Percentiles rank a stretch among this genome's conserved stretches.
phyloP scores from a whole-genome alignment of 1,284 basidiomycete species.

The Austroboletus niveus region DNA sequence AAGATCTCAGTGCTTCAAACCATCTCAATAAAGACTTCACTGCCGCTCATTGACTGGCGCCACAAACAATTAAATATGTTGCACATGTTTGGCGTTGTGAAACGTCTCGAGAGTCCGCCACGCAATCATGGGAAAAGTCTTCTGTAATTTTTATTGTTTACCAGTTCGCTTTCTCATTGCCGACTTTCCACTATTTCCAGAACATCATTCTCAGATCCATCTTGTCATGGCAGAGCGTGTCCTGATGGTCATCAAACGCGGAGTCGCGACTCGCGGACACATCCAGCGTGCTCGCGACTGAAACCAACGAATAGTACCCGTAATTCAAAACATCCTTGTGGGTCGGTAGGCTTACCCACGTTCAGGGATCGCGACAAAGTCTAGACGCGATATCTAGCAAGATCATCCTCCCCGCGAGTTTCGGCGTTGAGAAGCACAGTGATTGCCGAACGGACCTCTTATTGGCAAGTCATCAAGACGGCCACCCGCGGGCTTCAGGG shows the following conservation, averaged over 20 bases:
- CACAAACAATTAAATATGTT: no score
- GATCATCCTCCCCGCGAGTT: neutral
- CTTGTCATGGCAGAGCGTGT: no score
- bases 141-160: no score
- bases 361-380: slow-evolving; percentile 1
- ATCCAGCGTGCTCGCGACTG: neutral
- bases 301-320: neutral
- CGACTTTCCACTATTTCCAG: no score
- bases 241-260: neutral
- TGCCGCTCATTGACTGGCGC: no score
- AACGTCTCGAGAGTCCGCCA: no score
- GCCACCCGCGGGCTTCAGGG: neutral
- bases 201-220: no score
- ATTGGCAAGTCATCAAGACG: neutral
- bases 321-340: neutral
- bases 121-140: no score
- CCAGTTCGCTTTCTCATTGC: no score
- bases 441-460: neutral
- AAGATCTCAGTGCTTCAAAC: no score
- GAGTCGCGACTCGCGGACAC: neutral
- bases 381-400: neutral
- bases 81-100: no score
- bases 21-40: no score
- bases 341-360: neutral
- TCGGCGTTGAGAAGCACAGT: neutral